Base-by-base conservation (phyloP, 495 filamentous ascomycete genomes). In the Aspergillus carlsbadensis region DNA sequence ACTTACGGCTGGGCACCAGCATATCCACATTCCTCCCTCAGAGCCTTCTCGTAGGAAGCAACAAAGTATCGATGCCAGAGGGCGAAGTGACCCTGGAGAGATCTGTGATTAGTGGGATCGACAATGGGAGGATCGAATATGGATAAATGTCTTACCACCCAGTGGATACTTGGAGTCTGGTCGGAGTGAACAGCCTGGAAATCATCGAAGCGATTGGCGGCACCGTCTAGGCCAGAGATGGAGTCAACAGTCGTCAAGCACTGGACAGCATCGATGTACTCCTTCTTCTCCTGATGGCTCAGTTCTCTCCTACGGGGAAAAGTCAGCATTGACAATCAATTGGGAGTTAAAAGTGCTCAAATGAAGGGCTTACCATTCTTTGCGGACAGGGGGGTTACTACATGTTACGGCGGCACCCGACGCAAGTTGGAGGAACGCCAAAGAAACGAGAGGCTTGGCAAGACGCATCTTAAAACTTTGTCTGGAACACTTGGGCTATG, bases 51-150 rank as follows among this genome's bases (percentile, higher is more conserved):
- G 44, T 78, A 77, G 3, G 70, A 58, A 18, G 65, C 60, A 5
- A 79, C 22, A 39, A 76, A 78, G 54, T 78, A 79, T 45, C 80
- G 69, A 57, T 84, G 80, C 68, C 74, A 82, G 1, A 65, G 49
- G 7, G 47, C 24, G 31, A 65, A 65, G 34, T 60, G 58, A 24
- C 59, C 63, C 63, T 65, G 40, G 8, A 26, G 29, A 17, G 20
- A 59, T 35, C 26, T 5, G 33, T 57, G 58, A 59, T 65, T 43
- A 61, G 58, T 47, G 35, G 24, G 49, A 52, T 60, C 43, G 42
- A 40, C 44, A 50, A 37, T 33, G 36, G 10, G 37, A 15, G 17
- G 31, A 10, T 33, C 5, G 14, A 10, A 33, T 8, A 8, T 22
- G 41, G 0, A 33, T 6, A 21, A 21, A 36, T 11, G 18, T 48